phyloP scores from a whole-genome alignment of 306 rosid genomes.

The Inga oerstediana region DNA sequence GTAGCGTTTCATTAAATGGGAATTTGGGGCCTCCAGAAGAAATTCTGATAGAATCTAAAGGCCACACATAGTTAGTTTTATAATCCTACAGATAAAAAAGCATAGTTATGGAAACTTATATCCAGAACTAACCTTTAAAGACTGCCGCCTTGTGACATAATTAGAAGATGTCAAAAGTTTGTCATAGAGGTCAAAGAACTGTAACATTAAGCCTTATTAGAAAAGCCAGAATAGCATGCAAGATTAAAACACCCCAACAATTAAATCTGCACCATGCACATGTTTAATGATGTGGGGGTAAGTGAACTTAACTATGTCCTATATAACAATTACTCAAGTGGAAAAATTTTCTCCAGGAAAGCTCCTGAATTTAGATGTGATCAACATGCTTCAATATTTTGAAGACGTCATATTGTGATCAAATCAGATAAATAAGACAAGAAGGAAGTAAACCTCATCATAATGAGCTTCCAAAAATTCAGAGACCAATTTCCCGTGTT shows the following conservation, averaged over 20 bases:
- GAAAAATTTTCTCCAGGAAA: constrained; percentile 32
- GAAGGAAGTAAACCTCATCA: constrained; percentile 64
- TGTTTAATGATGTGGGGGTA: constrained; percentile 24
- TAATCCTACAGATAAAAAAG: constrained; percentile 22
- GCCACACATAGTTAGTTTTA: constrained; percentile 32
- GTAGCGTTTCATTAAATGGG: constrained; percentile 91
- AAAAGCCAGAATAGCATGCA: constrained; percentile 33
- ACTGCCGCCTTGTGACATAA: constrained; percentile 96
- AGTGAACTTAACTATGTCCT: constrained; percentile 33
- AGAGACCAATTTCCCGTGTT: constrained; percentile 70
- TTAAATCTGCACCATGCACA: constrained; percentile 25
- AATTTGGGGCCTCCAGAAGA: constrained; percentile 83
- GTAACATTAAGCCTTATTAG: constrained; percentile 52
- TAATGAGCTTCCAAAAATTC: constrained; percentile 79
- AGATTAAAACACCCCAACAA: constrained; percentile 25
- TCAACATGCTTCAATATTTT: constrained; percentile 31
- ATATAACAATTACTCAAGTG: constrained; percentile 23
- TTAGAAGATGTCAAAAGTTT: constrained; percentile 82
- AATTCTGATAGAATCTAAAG: constrained; percentile 90
- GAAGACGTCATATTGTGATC: constrained; percentile 22
- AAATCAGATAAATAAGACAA: constrained; percentile 37
- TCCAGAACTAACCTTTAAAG: constrained; percentile 81
- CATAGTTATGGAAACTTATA: constrained; percentile 17
- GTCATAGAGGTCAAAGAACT: constrained; percentile 91
- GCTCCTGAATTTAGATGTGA: constrained; percentile 32